Evolutionary conservation across 257 asterid species (phyloP), one percentile per base, ranked within the genome.

Genomic region (Rhazya stricta): DNA sequence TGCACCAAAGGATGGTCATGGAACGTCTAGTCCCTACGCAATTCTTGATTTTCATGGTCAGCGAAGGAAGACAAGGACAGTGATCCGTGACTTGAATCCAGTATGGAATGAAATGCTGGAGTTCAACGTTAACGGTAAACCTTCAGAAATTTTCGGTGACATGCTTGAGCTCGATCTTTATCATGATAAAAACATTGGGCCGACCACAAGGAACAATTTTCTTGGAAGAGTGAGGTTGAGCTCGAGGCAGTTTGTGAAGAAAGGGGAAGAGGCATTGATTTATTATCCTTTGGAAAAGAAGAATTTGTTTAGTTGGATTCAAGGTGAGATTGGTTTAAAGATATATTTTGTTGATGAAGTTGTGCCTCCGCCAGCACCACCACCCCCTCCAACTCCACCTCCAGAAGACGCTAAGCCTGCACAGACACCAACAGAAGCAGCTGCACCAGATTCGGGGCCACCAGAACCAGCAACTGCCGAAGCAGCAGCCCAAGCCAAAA

Each of bases 221-320:
- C 89, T 93, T 0, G 97, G 98, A 42, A 74, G 95, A 46, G 81
- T 91, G 42, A 79, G 82, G 81, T 83, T 93, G 79, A 83, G 77
- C 41, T 84, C 98, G 18, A 6, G 71, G 3, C 98, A 93, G 85
- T 91, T 93, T 41, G 98, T 91, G 57, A 91, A 84, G 88, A 89
- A 84, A 83, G 98, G 98, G 2, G 97, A 93, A 74, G 98, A 93
- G 80, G 98, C 97, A 0, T 70, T 93, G 84, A 93, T 93, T 18
- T 89, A 87, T 37, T 91, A 93, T 37, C 91, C 95, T 16, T 80
- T 93, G 77, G 95, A 89, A 83, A 93, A 87, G 84, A 93, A 88
- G 86, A 36, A 77, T 58, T 67, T 85, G 53, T 29, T 91, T 19
- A 87, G 87, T 67, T 93, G 93, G 97, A 86, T 91, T 57, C 94